These are phyloP conservation scores for Suillus placidus DNA, from an alignment of 768 basidiomycete genomes.

Conservation along the genomic window DNA sequence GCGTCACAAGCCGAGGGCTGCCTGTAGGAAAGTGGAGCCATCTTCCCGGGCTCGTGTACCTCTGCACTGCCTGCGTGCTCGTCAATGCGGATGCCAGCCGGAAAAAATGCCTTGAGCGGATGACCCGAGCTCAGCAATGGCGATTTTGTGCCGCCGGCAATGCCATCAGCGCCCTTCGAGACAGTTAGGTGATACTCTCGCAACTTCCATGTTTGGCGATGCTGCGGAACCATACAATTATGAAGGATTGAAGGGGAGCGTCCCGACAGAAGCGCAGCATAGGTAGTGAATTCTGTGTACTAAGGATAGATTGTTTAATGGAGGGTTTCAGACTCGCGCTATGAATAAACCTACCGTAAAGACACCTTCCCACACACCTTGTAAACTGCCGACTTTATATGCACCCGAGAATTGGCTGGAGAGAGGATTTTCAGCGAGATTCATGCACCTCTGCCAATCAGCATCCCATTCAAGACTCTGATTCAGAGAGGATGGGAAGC, in stretches of 20 bases:
- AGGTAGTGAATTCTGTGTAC: slow-evolving; percentile 87
- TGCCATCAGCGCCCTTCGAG: slow-evolving; percentile 28
- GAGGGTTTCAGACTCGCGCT: neutral
- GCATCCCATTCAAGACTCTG: slow-evolving; percentile 64
- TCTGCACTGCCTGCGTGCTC: slow-evolving; percentile 52
- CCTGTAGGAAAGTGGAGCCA: slow-evolving; percentile 32
- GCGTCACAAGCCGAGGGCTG: slow-evolving; percentile 28
- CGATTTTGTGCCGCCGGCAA: neutral
- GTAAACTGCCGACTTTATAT: slow-evolving; percentile 67
- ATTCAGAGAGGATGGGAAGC: slow-evolving; percentile 16
- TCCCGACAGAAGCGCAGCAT: slow-evolving; percentile 75
- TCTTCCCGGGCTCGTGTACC: slow-evolving; percentile 46
- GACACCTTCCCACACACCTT: slow-evolving; percentile 80
- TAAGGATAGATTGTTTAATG: slow-evolving; percentile 28
- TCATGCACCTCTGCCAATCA: slow-evolving; percentile 66
- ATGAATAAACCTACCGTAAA: slow-evolving; percentile 59
- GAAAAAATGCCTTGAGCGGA: slow-evolving; percentile 64
- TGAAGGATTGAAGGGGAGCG: slow-evolving; percentile 67
- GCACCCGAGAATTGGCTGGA: slow-evolving; percentile 43
- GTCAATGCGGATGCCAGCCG: slow-evolving; percentile 49
- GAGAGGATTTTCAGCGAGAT: slow-evolving; percentile 35
- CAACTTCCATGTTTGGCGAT: slow-evolving; percentile 89
- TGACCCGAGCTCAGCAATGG: slow-evolving; percentile 57
- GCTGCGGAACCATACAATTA: slow-evolving; percentile 74
- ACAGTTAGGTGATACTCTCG: slow-evolving; percentile 68